phyloP scores from a whole-genome alignment of 192 early-diverging fungal species.

The Dissophora ornata region DNA sequence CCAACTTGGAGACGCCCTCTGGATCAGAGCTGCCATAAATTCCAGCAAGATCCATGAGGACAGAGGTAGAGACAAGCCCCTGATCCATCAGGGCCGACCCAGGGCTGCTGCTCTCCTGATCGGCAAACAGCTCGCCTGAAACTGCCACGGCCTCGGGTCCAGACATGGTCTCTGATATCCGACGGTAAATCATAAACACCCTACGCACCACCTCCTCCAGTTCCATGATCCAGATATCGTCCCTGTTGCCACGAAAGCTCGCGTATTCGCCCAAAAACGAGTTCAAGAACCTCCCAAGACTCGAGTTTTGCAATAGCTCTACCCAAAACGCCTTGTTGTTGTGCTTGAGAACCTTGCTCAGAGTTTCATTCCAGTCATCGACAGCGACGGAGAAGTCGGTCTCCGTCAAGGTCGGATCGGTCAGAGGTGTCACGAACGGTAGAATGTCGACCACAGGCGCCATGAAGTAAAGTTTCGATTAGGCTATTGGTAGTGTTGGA shows the following conservation, averaged over 20 bases:
- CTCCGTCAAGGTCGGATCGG: conserved; percentile 37
- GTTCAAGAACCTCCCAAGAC: conserved; percentile 41
- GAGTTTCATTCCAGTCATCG: conserved; percentile 51
- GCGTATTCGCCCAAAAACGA: conserved; percentile 53
- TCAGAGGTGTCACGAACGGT: conserved; percentile 44
- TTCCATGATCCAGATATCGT: conserved; percentile 34
- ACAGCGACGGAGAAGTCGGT: conserved; percentile 47
- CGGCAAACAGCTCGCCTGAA: neutral
- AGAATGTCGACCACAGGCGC: conserved; percentile 27
- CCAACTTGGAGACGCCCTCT: conserved; percentile 44
- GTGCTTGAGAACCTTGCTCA: conserved; percentile 36
- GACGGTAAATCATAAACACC: conserved; percentile 44
- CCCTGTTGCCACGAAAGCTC: conserved; percentile 35
- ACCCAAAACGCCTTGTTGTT: conserved; percentile 36
- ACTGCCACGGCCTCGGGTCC: conserved; percentile 13
- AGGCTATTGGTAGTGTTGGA: neutral
- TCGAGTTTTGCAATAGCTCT: conserved; percentile 25
- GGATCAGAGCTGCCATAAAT: conserved; percentile 59
- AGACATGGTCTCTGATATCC: conserved; percentile 42
- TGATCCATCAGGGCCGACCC: conserved; percentile 36
- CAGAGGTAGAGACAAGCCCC: conserved; percentile 47
- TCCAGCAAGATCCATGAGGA: conserved; percentile 63
- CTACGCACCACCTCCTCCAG: conserved; percentile 42
- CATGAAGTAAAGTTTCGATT: neutral
- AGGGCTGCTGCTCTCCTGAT: conserved; percentile 9